Evolutionary conservation across 768 basidiomycete species (phyloP).

Genomic region (Russula lepida): DNA sequence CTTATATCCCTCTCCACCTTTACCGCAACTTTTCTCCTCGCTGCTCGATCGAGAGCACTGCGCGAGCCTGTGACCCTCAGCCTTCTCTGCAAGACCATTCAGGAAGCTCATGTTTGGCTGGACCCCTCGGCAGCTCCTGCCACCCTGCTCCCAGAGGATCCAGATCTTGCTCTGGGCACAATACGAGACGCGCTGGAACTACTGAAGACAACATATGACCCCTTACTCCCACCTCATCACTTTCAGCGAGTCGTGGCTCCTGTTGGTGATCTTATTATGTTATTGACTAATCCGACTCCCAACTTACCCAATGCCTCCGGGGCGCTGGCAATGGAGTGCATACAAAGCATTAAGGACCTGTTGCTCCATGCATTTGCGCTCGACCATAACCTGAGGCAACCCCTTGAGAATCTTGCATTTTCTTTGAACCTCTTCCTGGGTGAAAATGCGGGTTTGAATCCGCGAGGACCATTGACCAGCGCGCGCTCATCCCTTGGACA

Average conservation of each 20-base stretch:
- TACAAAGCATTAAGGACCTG: conserved; percentile 17
- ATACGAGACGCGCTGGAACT: conserved; percentile 28
- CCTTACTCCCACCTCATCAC: conserved; percentile 10
- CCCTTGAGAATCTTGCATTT: conserved; percentile 19
- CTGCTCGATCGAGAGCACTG: conserved; percentile 54
- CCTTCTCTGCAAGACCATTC: conserved; percentile 55
- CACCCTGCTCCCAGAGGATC: conserved; percentile 42
- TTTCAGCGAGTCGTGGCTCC: conserved; percentile 15
- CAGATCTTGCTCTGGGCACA: conserved; percentile 41
- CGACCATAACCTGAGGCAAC: conserved; percentile 7
- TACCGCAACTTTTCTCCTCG: conserved; percentile 57
- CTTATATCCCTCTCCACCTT: conserved; percentile 52
- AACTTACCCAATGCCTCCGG: conserved; percentile 11
- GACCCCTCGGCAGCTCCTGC: conserved; percentile 47
- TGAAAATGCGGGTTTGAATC: conserved; percentile 10
- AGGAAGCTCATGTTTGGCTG: conserved; percentile 56
- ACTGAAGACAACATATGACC: conserved; percentile 15
- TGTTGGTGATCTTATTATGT: conserved; percentile 12
- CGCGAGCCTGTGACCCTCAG: conserved; percentile 61
- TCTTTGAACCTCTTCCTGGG: conserved; percentile 18
- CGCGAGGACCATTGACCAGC: conserved; percentile 9
- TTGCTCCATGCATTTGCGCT: conserved; percentile 17
- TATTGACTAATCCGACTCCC: conserved; percentile 11
- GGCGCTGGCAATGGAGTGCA: conserved; percentile 15
- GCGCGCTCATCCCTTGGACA: conserved; percentile 16